Conservation (phyloP, 306 rosid species). For the Glycine tomentella region DNA sequence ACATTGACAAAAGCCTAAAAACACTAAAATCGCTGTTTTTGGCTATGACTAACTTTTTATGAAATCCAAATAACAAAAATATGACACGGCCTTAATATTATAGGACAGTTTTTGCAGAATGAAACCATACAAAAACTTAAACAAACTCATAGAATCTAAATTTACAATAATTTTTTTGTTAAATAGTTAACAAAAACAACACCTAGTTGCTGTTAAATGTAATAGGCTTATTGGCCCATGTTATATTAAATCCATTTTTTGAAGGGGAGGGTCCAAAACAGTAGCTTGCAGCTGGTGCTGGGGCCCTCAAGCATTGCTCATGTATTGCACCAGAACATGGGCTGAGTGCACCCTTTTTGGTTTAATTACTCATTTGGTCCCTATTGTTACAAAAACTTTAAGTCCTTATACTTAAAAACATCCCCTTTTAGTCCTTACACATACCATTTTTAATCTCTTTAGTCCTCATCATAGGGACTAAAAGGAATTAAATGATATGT, state of each 20-base stretch:
- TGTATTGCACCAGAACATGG: background rate
- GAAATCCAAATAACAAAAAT: background rate
- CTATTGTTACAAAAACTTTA: too few relatives aligned
- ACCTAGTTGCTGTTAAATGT: background rate
- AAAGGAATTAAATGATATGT: too few relatives aligned
- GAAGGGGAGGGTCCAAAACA: background rate
- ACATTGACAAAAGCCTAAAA: too few relatives aligned
- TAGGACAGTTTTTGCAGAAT: background rate
- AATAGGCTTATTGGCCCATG: too few relatives aligned
- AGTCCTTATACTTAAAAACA: too few relatives aligned
- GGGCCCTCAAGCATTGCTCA: background rate
- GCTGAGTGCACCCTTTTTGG: background rate
- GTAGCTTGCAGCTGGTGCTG: background rate
- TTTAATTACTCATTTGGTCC: too few relatives aligned
- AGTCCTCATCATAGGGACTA: too few relatives aligned
- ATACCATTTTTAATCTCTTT: too few relatives aligned
- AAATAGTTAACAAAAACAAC: background rate
- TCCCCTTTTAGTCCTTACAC: too few relatives aligned
- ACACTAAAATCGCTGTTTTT: too few relatives aligned
- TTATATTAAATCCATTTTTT: too few relatives aligned
- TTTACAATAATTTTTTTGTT: background rate
- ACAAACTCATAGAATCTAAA: constrained; percentile 3
- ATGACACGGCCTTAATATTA: background rate
- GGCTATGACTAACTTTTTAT: background rate
- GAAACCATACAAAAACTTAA: constrained; percentile 11